Evolutionary conservation across 495 filamentous ascomycete genomes (phyloP), one percentile per base, ranked within the genome.

Genomic region (Hypoxylon perforatum): DNA sequence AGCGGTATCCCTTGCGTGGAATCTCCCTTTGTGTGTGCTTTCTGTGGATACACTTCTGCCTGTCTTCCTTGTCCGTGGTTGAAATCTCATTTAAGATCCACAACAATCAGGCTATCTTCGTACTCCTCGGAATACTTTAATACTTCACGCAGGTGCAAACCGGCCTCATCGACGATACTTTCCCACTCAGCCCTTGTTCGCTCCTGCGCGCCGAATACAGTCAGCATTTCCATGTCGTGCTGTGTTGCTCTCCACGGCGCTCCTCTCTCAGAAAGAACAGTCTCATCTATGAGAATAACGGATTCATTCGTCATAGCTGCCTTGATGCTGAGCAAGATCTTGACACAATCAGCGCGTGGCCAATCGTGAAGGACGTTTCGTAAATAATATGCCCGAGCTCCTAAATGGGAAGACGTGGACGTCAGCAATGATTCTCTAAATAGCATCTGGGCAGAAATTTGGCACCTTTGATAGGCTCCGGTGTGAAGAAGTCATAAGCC

Each of bases 361-460:
- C 79, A 82, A 72, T 83, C 81, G 45, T 84, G 80, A 21, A 82
- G 64, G 39, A 82, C 65, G 15, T 63, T 63, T 47, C 78, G 77
- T 46, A 84, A 48, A 63, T 75, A 82, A 54, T 82, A 82, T 0
- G 70, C 73, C 5, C 75, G 64, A 2, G 79, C 75, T 1, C 77
- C 80, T 38, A n/a, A 12, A 38, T 38, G 10, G 14, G 14, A 12
- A 11, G 14, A 2, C 14, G 14, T 38, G 35, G 14, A 38, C 35
- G 35, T 38, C 14, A 38, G 35, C 14, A 11, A 11, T 11, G 9
- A 11, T 38, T 12, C 2, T 38, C 35, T 12, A 2, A 2, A n/a
- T 38, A 38, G 14, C 12, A 38, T 38, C 14, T 50, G 15, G 21
- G 15, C 15, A 12, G 39, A 10, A 4, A 39, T 18, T 15, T 42